Percentiles rank a stretch among this genome's conserved stretches.
Conservation (phyloP, 2,329 filamentous ascomycete species). For the Huntiella moniliformis region DNA sequence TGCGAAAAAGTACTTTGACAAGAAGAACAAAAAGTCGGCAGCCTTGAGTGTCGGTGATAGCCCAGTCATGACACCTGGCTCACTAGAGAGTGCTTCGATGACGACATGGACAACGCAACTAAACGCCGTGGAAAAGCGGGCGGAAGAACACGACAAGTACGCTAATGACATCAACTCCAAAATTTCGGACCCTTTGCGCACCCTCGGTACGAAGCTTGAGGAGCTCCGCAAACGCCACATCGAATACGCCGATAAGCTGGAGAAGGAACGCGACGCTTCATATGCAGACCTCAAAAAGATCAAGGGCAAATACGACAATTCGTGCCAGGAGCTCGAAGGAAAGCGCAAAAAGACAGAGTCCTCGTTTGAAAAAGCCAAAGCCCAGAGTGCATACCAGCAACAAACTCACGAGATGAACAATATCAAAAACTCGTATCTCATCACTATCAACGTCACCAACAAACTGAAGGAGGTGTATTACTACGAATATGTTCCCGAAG, state of each 20-base stretch:
- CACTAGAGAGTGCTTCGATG: conserved; percentile 83
- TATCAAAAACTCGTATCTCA: conserved; percentile 93
- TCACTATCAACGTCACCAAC: conserved; percentile 90
- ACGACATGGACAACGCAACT: conserved; percentile 95
- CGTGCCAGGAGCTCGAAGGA: conserved; percentile 87
- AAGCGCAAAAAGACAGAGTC: conserved; percentile 88
- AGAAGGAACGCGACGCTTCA: conserved; percentile 69
- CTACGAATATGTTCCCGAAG: conserved; percentile 84
- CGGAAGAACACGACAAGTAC: conserved; percentile 75
- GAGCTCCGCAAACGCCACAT: conserved; percentile 80
- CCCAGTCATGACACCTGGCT: conserved; percentile 82
- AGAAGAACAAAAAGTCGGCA: conserved; percentile 80
- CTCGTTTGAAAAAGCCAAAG: conserved; percentile 86
- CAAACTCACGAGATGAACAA: conserved; percentile 94
- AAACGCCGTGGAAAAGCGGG: conserved; percentile 70
- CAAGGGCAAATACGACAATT: conserved; percentile 81
- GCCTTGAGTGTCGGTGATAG: conserved; percentile 84
- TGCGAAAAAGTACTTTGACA: conserved; percentile 93
- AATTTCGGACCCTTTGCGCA: conserved; percentile 73
- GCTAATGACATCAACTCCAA: conserved; percentile 58
- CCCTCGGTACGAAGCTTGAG: conserved; percentile 57
- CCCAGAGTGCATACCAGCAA: conserved; percentile 78
- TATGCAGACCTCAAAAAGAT: conserved; percentile 76
- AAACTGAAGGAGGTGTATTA: conserved; percentile 97
- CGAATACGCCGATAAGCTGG: conserved; percentile 74